phyloP scores from a whole-genome alignment of 768 basidiomycete genomes.

The Lactarius hengduanensis region DNA sequence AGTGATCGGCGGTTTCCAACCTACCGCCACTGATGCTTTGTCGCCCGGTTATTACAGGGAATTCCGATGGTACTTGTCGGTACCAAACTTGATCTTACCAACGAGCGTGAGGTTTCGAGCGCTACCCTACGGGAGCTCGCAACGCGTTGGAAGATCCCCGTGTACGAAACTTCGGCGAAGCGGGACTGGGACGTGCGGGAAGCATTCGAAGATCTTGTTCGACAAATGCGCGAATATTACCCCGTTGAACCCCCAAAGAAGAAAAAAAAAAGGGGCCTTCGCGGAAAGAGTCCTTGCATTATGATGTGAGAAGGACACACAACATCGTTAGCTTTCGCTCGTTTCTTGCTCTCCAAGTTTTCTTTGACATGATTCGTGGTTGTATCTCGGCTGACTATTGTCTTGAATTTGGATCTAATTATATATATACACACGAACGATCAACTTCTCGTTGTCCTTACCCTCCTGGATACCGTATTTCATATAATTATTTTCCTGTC shows the following conservation, averaged over 20 bases:
- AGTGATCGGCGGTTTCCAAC: slow-evolving; percentile 26
- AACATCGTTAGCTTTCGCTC: slow-evolving; percentile 4
- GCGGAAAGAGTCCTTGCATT: slow-evolving; percentile 36
- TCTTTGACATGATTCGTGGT: slow-evolving; percentile 1
- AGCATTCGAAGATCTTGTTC: slow-evolving; percentile 74
- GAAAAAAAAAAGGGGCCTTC: slow-evolving; percentile 37
- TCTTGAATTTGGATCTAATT: slow-evolving; percentile 17
- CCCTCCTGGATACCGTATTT: slow-evolving; percentile 11
- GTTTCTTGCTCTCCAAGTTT: slow-evolving; percentile 10
- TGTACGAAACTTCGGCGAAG: slow-evolving; percentile 89
- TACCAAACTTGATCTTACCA: slow-evolving; percentile 78
- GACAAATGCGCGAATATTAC: slow-evolving; percentile 69
- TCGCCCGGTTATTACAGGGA: slow-evolving; percentile 37
- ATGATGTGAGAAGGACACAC: slow-evolving; percentile 37
- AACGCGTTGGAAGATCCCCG: slow-evolving; percentile 65
- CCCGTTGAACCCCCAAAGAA: slow-evolving; percentile 43
- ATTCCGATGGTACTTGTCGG: slow-evolving; percentile 86
- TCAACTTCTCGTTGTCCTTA: background rate
- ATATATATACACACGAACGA: slow-evolving; percentile 9
- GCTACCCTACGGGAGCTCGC: slow-evolving; percentile 63
- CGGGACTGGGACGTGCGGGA: slow-evolving; percentile 76
- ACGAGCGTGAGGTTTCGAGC: slow-evolving; percentile 75
- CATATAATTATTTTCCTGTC: slow-evolving; percentile 16
- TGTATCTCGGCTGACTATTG: slow-evolving; percentile 9
- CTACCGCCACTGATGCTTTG: slow-evolving; percentile 1